Conservation (phyloP, 257 asterid genomes). For the Forsythia viridissima region DNA sequence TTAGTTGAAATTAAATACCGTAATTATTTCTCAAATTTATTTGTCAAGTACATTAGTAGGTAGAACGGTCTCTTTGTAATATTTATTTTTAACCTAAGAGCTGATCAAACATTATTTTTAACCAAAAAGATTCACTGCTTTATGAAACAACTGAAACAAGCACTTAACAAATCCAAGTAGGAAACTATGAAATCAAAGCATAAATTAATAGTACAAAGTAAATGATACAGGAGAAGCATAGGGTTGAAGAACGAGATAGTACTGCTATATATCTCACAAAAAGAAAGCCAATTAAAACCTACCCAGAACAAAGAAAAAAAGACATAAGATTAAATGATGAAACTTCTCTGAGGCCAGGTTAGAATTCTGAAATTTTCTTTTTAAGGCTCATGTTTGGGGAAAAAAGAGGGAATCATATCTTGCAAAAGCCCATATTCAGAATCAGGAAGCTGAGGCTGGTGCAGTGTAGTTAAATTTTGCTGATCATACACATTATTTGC, state of each 20-base stretch:
- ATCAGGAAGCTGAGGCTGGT: constrained; percentile 29
- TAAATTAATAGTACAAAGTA: not conserved
- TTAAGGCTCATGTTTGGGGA: constrained; percentile 50
- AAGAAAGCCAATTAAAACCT: no score
- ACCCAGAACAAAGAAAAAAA: not conserved
- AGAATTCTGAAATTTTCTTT: not conserved
- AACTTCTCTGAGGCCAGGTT: not conserved
- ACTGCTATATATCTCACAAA: no score
- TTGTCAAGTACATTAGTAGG: no score
- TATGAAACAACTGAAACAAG: no score
- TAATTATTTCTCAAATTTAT: no score
- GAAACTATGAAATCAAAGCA: not conserved
- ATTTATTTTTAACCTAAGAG: no score
- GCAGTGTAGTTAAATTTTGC: constrained; percentile 15
- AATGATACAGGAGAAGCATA: constrained; percentile 9
- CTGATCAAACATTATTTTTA: no score
- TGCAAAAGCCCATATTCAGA: constrained; percentile 49
- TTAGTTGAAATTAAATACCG: no score
- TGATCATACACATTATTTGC: constrained; percentile 26
- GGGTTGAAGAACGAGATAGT: not conserved
- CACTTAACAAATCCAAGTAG: not conserved
- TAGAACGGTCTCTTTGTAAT: no score
- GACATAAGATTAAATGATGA: not conserved
- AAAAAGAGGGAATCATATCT: constrained; percentile 43
- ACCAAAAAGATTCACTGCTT: no score